Evolutionary conservation across 73 alveolate species (phyloP), one percentile per base, ranked within the genome.

Genomic region (Breviolum minutum): DNA sequence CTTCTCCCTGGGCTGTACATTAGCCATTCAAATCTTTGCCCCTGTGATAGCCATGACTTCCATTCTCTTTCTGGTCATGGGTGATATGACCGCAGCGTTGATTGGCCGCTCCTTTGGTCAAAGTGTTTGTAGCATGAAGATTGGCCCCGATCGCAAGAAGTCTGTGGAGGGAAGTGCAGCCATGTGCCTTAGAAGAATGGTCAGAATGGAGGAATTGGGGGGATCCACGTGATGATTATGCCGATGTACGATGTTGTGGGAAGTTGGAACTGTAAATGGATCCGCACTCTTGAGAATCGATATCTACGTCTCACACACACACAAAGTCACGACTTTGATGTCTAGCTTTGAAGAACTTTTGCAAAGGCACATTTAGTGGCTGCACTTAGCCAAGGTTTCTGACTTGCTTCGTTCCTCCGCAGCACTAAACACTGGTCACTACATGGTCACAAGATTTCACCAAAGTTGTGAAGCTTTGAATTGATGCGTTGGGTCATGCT

Each of bases 71-170:
- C 63, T 88, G 66, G 95, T 88, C 61, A 88, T 88, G 95, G 95
- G 95, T 30, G 95, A 88, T n/a, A 88, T 88, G 95, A 70, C 84
- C 10, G 95, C 95, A 14, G 95, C 95, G 20, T 60, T 88, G 84
- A 88, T 88, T 54, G 95, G 95, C 95, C 95, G 95, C n/a, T 88
- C 95, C 95, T 88, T 88, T 30, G 95, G 95, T 40, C 95, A 88
- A 74, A 66, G 85, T 48, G 80, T 88, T 70, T 88, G 95, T 69
- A 88, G 95, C 84, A 88, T 88, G 66, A 70, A 70, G 27, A 88
- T 88, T 19, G 95, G 95, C 64, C 95, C 95, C 20, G 95, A 84
- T 11, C 85, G 95, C 95, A 88, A 88, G 71, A 88, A 88, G 77
- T 88, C 95, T 32, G 95, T 88, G 85, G 95, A 88, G 68, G 95